Percentiles rank a stretch among this genome's conserved stretches.
These are phyloP conservation scores for Leccinum pellstonianum DNA, from an alignment of 768 basidiomycete genomes.

Conservation along the genomic window DNA sequence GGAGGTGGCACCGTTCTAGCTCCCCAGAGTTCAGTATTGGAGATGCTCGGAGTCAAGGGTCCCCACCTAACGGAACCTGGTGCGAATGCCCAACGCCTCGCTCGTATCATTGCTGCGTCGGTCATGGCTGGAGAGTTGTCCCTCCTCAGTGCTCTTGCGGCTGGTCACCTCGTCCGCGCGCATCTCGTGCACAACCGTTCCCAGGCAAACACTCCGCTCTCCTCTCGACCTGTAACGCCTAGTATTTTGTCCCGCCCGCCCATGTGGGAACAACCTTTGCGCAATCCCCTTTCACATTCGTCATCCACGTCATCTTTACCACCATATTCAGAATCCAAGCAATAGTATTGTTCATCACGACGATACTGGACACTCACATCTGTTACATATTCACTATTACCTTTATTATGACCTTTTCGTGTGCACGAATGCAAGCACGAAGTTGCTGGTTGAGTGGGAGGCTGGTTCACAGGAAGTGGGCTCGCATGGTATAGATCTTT, in stretches of 20 bases:
- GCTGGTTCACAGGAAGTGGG: background rate
- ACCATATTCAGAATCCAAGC: constrained; percentile 38
- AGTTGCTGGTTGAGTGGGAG: background rate
- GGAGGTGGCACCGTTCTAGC: constrained; percentile 93
- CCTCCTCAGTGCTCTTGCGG: constrained; percentile 88
- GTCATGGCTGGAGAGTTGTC: constrained; percentile 99
- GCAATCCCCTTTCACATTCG: constrained; percentile 31
- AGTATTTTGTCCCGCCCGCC: constrained; percentile 32
- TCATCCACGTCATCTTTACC: constrained; percentile 43
- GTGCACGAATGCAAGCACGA: background rate
- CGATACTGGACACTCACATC: constrained; percentile 16
- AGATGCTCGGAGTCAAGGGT: constrained; percentile 91
- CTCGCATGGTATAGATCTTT: constrained; percentile 8
- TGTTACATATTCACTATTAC: constrained; percentile 24
- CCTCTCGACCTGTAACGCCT: constrained; percentile 61
- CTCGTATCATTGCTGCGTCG: constrained; percentile 83
- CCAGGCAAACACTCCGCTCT: constrained; percentile 73
- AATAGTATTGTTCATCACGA: constrained; percentile 8
- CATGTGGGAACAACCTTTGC: constrained; percentile 26
- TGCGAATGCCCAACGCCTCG: constrained; percentile 84
- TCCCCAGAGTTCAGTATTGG: constrained; percentile 87
- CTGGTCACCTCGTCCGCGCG: constrained; percentile 91
- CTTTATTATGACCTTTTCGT: background rate
- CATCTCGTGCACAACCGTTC: constrained; percentile 92
- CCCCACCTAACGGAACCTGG: constrained; percentile 87